phyloP scores from a whole-genome alignment of 2,329 filamentous ascomycete species.

The Aureobasidium sp. region DNA sequence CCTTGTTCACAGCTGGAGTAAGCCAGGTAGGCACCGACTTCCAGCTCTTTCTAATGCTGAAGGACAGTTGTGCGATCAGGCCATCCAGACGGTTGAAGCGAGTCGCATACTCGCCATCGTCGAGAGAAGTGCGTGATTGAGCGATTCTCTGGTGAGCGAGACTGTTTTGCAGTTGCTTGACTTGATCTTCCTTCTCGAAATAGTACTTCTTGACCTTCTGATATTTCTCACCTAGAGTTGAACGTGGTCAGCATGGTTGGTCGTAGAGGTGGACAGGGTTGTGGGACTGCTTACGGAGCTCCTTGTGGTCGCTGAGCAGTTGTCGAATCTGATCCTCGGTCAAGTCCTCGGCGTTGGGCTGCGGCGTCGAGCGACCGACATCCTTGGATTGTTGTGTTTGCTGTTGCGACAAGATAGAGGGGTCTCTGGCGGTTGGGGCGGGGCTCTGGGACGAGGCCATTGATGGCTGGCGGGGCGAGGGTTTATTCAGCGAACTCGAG shows the following conservation, averaged over 20 bases:
- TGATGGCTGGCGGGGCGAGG: neutral
- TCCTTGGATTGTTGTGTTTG: constrained; percentile 21
- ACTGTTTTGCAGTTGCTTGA: constrained; percentile 94
- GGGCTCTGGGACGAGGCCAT: constrained; percentile 6
- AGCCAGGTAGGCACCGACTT: constrained; percentile 72
- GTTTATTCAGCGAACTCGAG: neutral
- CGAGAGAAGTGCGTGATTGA: constrained; percentile 84
- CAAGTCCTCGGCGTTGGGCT: constrained; percentile 36
- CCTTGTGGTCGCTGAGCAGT: constrained; percentile 42
- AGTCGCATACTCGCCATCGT: constrained; percentile 87
- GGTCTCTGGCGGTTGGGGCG: neutral
- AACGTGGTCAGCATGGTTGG: neutral
- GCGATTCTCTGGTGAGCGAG: constrained; percentile 92
- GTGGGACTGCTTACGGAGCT: constrained; percentile 34
- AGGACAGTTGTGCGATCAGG: constrained; percentile 87
- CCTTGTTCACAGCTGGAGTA: constrained; percentile 68
- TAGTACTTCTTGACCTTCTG: constrained; percentile 97
- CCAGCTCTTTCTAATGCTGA: constrained; percentile 96
- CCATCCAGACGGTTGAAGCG: constrained; percentile 88
- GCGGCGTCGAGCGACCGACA: constrained; percentile 36
- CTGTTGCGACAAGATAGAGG: constrained; percentile 8
- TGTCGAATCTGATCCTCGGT: constrained; percentile 39
- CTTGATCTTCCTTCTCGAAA: constrained; percentile 83
- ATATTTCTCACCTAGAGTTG: constrained; percentile 74
- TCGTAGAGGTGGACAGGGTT: constrained; percentile 2